phyloP scores from a whole-genome alignment of 306 rosid species.

The Ormosia emarginata region DNA sequence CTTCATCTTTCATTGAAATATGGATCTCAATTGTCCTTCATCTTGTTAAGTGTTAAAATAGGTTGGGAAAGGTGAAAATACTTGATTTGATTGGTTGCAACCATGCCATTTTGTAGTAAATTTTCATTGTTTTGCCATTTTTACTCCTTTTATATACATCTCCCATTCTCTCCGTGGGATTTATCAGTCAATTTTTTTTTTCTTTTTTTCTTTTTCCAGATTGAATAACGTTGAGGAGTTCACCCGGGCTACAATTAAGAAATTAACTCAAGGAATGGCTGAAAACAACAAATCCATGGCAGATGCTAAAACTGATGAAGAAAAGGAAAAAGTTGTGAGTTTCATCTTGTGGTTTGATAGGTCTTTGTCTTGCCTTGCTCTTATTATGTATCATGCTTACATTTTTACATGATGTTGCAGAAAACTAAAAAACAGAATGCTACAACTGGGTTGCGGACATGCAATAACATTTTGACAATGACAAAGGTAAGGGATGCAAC shows the following conservation, averaged over 20 bases:
- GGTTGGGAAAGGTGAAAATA: constrained; percentile 1
- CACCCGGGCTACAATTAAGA: constrained; percentile 89
- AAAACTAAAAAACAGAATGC: constrained; percentile 92
- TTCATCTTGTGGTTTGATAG: constrained; percentile 2
- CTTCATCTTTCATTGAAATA: neutral
- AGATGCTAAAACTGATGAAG: constrained; percentile 91
- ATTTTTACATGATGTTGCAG: constrained; percentile 38
- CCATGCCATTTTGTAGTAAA: neutral
- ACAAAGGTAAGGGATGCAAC: constrained; percentile 55
- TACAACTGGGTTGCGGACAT: constrained; percentile 89
- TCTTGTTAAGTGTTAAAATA: neutral
- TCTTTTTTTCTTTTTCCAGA: constrained; percentile 42
- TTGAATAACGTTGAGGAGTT: constrained; percentile 83
- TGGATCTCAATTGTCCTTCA: neutral
- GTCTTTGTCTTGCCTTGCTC: constrained; percentile 5
- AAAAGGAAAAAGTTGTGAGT: constrained; percentile 80
- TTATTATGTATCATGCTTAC: neutral
- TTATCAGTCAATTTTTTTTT: neutral
- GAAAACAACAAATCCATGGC: constrained; percentile 92
- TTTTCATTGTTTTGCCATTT: neutral
- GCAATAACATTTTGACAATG: constrained; percentile 90
- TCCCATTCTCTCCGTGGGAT: neutral
- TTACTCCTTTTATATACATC: neutral
- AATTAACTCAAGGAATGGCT: constrained; percentile 96
- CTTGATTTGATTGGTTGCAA: constrained; percentile 11